Evolutionary conservation across 768 basidiomycete genomes (phyloP).

Genomic region (Hydnomerulius pinastri): DNA sequence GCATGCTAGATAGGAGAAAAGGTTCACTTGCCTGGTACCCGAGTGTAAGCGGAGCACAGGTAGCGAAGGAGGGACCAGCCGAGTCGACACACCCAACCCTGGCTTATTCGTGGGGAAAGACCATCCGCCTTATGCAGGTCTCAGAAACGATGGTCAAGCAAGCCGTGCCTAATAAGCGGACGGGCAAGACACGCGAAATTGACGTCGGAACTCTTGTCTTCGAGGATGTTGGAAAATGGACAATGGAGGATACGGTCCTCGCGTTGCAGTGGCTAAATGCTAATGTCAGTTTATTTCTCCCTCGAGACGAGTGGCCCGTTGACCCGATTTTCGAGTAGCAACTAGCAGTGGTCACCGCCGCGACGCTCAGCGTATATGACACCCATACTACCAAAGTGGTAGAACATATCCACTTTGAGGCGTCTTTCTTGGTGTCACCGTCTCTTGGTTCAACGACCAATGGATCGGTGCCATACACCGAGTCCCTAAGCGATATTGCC

Average conservation of each 20-base stretch:
- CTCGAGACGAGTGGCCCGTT: not conserved
- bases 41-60: conserved; percentile 42
- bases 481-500: conserved; percentile 53
- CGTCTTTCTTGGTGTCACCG: conserved; percentile 56
- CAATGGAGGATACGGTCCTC: conserved; percentile 60
- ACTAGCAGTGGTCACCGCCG: conserved; percentile 61
- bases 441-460: conserved; percentile 48
- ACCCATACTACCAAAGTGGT: conserved; percentile 53
- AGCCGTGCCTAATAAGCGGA: conserved; percentile 49
- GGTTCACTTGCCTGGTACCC: conserved; percentile 86
- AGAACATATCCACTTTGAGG: conserved; percentile 62
- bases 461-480: conserved; percentile 48
- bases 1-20: conserved; percentile 48
- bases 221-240: conserved; percentile 61
- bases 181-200: conserved; percentile 57
- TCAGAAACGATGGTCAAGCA: conserved; percentile 60
- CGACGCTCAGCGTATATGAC: conserved; percentile 71
- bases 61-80: conserved; percentile 16
- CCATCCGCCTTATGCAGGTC: conserved; percentile 64
- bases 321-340: conserved; percentile 47
- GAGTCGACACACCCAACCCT: conserved; percentile 59
- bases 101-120: conserved; percentile 83
- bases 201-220: conserved; percentile 69
- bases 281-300: conserved; percentile 63
- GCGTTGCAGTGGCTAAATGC: conserved; percentile 87